Percentiles rank a stretch among this genome's conserved stretches.
Conservation (phyloP, 1,284 basidiomycete genomes). For the Leucoagaricus sp. region DNA sequence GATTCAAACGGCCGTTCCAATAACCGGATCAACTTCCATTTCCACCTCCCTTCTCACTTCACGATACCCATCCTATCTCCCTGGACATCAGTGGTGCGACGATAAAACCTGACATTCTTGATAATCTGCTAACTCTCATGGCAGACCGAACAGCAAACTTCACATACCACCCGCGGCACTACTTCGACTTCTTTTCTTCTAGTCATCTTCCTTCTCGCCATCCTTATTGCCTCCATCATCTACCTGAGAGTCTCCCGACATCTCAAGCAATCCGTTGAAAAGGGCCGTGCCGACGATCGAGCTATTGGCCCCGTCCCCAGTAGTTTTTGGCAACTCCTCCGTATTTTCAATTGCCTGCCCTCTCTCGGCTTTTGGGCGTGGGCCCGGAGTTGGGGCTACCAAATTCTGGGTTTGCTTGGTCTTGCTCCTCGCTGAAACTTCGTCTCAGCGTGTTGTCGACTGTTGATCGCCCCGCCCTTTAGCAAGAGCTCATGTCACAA, state of each 20-base stretch:
- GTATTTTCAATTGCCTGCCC: neutral
- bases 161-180: conserved; percentile 21
- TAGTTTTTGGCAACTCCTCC: neutral
- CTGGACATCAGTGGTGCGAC: conserved; percentile 63
- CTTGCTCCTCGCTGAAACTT: neutral
- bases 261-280: neutral
- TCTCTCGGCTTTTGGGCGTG: neutral
- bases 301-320: neutral
- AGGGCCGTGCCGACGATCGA: neutral
- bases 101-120: neutral
- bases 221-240: neutral
- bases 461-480: no score
- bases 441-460: no score
- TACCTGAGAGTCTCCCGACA: neutral
- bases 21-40: conserved; percentile 23
- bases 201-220: neutral
- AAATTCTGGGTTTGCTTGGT: neutral
- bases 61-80: conserved; percentile 72
- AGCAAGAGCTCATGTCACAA: no score
- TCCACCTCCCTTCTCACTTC: conserved; percentile 48
- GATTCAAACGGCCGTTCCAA: conserved; percentile 10
- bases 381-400: neutral
- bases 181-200: neutral
- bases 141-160: conserved; percentile 65
- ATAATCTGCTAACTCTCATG: neutral